Conservation (phyloP, 1,284 basidiomycete genomes). For the Xerocomus amazonicus region DNA sequence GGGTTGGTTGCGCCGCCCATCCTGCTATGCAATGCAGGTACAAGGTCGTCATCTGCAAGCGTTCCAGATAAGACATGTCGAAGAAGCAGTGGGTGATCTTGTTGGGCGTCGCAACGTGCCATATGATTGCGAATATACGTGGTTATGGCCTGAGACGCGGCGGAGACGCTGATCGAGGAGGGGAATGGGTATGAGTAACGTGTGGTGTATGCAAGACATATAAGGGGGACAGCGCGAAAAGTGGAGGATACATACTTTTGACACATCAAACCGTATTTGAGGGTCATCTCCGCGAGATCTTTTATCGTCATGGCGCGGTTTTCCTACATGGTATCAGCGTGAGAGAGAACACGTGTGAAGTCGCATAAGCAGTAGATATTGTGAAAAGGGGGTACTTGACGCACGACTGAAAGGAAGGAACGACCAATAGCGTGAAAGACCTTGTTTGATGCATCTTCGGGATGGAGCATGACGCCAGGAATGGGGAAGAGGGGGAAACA, state of each 20-base stretch:
- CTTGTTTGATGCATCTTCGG: conserved; percentile 66
- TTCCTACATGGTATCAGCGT: conserved; percentile 40
- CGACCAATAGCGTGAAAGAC: conserved; percentile 68
- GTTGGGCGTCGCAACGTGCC: conserved; percentile 62
- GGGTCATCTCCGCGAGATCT: conserved; percentile 68
- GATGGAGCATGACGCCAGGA: conserved; percentile 59
- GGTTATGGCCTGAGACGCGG: conserved; percentile 74
- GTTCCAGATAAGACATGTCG: conserved; percentile 72
- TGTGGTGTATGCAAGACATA: conserved; percentile 13
- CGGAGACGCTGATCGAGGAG: conserved; percentile 50
- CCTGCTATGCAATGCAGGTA: conserved; percentile 65
- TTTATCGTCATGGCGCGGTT: conserved; percentile 82
- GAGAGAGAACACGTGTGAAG: conserved; percentile 11
- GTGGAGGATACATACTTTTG: conserved; percentile 56
- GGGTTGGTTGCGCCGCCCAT: conserved; percentile 61
- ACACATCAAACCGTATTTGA: conserved; percentile 61
- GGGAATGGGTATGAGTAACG: conserved; percentile 11
- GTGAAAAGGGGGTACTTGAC: conserved; percentile 30
- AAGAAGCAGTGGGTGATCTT: conserved; percentile 68
- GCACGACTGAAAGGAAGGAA: conserved; percentile 66
- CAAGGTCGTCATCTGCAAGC: conserved; percentile 62
- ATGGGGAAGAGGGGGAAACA: conserved; percentile 48
- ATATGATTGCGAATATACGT: conserved; percentile 72
- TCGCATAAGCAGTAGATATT: conserved; percentile 12
- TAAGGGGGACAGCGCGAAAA: not conserved